A percentile compares a stretch with the other conserved stretches of the same genome.
Conservation (phyloP, 2,329 filamentous ascomycete species). For the Aspergillus eucalypticola region DNA sequence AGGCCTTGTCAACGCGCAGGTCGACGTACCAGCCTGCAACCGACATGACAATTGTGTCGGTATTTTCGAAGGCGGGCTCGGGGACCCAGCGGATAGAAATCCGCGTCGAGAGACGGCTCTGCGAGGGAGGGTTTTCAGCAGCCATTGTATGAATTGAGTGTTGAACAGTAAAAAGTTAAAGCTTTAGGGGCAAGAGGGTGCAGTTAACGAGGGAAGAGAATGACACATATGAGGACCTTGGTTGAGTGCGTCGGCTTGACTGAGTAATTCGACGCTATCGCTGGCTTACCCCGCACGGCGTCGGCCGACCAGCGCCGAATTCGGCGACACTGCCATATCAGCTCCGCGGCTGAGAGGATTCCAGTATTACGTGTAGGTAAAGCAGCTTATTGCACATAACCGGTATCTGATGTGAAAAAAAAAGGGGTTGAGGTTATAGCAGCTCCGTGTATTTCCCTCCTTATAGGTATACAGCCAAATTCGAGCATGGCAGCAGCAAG, state of each 20-base stretch:
- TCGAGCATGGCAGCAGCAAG: too few relatives aligned
- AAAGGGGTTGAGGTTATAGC: too few relatives aligned
- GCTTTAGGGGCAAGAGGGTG: too few relatives aligned
- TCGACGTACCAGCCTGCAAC: conserved; percentile 48
- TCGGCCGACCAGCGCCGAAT: not conserved
- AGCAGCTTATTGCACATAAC: too few relatives aligned
- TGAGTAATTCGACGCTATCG: not conserved
- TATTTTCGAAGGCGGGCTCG: conserved; percentile 43
- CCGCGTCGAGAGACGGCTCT: conserved; percentile 38
- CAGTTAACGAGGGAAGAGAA: not conserved
- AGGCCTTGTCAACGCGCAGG: conserved; percentile 41
- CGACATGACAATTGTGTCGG: conserved; percentile 47
- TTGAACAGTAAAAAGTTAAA: not conserved
- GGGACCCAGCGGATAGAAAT: conserved; percentile 48
- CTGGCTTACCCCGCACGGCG: not conserved
- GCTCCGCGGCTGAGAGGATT: too few relatives aligned
- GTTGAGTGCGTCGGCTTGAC: not conserved
- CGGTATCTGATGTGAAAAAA: too few relatives aligned
- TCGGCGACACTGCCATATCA: too few relatives aligned
- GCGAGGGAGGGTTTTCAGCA: not conserved
- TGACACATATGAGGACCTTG: not conserved
- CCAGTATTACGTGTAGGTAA: too few relatives aligned
- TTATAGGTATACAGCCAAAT: too few relatives aligned
- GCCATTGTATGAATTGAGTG: not conserved
- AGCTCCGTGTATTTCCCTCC: too few relatives aligned